These are phyloP conservation scores for Apiospora rasikravindrae DNA, from an alignment of 2,329 filamentous ascomycete species.

Conservation along the genomic window DNA sequence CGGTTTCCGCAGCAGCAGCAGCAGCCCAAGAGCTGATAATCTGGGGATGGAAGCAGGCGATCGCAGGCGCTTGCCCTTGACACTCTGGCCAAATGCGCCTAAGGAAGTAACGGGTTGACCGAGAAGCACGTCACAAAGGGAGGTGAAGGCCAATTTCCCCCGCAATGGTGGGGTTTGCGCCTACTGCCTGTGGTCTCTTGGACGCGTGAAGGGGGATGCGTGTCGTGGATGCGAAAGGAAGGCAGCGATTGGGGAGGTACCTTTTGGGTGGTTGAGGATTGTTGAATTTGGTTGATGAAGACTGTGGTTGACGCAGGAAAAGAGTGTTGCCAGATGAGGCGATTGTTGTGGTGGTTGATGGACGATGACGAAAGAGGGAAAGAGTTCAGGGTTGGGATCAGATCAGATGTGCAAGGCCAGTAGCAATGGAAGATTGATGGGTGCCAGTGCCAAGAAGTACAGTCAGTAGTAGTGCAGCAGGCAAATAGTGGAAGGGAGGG, in stretches of 20 bases:
- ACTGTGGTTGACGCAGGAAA: conserved; percentile 9
- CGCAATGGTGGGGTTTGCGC: conserved; percentile 44
- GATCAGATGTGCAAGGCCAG: conserved; percentile 13
- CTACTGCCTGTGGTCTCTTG: conserved; percentile 33
- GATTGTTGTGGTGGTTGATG: conserved; percentile 18
- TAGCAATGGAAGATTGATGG: conserved; percentile 3
- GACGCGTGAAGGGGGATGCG: conserved; percentile 6
- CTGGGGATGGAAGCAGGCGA: background rate
- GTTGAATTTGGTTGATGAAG: conserved; percentile 3
- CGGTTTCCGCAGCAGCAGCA: background rate
- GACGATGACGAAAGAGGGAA: conserved; percentile 20
- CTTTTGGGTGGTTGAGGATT: background rate
- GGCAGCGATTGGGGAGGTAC: background rate
- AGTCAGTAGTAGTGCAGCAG: background rate
- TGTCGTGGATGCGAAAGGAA: background rate
- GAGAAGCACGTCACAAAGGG: conserved; percentile 15
- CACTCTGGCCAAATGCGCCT: conserved; percentile 12
- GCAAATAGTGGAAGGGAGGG: background rate
- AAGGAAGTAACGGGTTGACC: conserved; percentile 2
- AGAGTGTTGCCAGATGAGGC: conserved; percentile 16
- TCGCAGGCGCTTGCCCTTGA: background rate
- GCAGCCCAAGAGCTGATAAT: background rate
- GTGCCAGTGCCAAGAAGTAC: conserved; percentile 8
- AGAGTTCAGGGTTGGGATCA: conserved; percentile 16
- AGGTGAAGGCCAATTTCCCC: conserved; percentile 28